Evolutionary conservation across 2,329 filamentous ascomycete species (phyloP).

Genomic region (Pseudogymnoascus sp.): DNA sequence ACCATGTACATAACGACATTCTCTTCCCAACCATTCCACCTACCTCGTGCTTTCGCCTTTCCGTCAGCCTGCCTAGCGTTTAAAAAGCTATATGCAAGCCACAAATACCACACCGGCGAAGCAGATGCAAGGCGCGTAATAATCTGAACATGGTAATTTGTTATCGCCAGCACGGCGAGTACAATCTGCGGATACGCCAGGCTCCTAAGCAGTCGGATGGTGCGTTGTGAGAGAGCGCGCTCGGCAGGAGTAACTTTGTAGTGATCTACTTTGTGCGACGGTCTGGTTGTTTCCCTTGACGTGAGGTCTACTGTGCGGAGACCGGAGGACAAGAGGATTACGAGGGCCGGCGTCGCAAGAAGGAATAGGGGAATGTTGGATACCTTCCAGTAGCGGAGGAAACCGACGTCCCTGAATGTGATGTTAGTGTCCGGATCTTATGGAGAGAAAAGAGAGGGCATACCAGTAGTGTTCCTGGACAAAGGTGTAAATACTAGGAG

Average conservation of each 20-base stretch:
- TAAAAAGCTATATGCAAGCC: slow-evolving; percentile 49
- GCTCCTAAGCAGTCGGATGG: slow-evolving; percentile 21
- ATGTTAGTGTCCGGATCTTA: background rate
- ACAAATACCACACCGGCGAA: slow-evolving; percentile 85
- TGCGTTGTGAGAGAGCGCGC: background rate
- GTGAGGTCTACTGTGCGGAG: slow-evolving; percentile 35
- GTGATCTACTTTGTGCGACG: slow-evolving; percentile 12
- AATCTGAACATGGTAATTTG: slow-evolving; percentile 87
- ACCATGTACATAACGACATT: slow-evolving; percentile 51
- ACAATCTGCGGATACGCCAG: slow-evolving; percentile 67
- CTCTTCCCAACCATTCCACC: slow-evolving; percentile 17
- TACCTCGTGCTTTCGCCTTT: slow-evolving; percentile 22
- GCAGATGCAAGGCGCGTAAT: slow-evolving; percentile 82
- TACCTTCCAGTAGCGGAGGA: slow-evolving; percentile 82
- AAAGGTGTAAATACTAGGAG: slow-evolving; percentile 86
- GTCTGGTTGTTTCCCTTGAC: slow-evolving; percentile 13
- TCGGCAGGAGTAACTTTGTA: slow-evolving; percentile 9
- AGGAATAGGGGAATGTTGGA: slow-evolving; percentile 83
- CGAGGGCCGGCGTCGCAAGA: slow-evolving; percentile 70
- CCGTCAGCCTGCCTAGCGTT: slow-evolving; percentile 17
- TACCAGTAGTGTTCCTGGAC: slow-evolving; percentile 90
- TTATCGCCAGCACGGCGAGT: slow-evolving; percentile 63
- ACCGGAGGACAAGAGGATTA: slow-evolving; percentile 57
- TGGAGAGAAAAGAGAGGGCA: slow-evolving; percentile 25
- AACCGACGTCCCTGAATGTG: slow-evolving; percentile 67